Base-by-base conservation (phyloP, 2,329 filamentous ascomycete species). In the Penicillium nordicum region DNA sequence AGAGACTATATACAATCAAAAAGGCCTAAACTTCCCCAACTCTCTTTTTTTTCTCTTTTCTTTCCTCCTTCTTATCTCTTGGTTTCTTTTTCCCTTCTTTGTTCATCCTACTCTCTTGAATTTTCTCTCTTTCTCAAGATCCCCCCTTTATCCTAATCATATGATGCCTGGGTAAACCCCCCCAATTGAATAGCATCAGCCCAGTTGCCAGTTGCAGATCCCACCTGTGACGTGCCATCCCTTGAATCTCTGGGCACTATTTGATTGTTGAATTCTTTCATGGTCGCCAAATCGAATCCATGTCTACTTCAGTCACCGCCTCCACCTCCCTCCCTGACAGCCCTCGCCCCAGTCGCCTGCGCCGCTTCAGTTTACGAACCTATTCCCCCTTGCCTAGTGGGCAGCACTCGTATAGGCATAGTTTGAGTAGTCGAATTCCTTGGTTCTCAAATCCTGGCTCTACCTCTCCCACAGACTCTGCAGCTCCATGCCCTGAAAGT, bases 351-450 rank as follows among this genome's bases (percentile, higher is more conserved):
- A 68, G 73, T 50, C 71, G 69, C 53, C 67, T 76, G 57, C 72
- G 74, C 44, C 72, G 74, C 47, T 63, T 77, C 45, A 76, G 73
- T 64, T 67, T 76, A 53, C 71, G 73, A 54, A 67, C 72, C 40
- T 74, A 74, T 62, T 60, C 67, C 25, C 60, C 65, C 29, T 44
- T 21, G 23, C 47, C 63, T 36, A 59, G 53, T 52, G 54, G 59
- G 25, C 65, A 68, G 47, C 71, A 67, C 32, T 66, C 67, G 58
- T 73, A 71, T 51, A 71, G 45, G 30, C 46, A 72, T 57, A 73
- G 71, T 55, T 57, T 76, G 34, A 69, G 69, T 52, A 73, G 61
- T 61, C 68, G 74, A 55, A 66, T 74, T 32, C 68, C 74, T 41
- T 73, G 72, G 54, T 69, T 69, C 29, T 67, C 70, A 23, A 62